Conservation (phyloP, 352 stramenopile genomes). For the Achlya hypogyna region DNA sequence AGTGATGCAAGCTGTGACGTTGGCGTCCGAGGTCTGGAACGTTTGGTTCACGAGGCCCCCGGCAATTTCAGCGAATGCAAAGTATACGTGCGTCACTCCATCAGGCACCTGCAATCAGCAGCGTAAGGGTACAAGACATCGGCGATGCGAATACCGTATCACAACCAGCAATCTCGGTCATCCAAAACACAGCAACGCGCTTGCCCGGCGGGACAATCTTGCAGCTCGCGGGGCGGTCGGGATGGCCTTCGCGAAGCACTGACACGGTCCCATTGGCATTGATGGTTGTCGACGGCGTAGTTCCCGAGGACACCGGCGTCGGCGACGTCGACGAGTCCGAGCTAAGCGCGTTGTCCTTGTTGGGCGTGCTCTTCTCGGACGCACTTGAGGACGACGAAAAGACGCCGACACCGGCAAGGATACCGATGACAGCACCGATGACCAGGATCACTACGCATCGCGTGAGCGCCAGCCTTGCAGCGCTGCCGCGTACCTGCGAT, state of each 20-base stretch:
- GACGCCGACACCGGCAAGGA: neutral
- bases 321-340: neutral
- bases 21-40: slow-evolving; percentile 50
- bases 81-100: slow-evolving; percentile 66
- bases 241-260: neutral
- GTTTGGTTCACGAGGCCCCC: slow-evolving; percentile 37
- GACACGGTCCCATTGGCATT: neutral
- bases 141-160: slow-evolving; percentile 33
- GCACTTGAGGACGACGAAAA: slow-evolving; percentile 23
- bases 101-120: slow-evolving; percentile 24
- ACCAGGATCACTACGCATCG: neutral
- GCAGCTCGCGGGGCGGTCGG: neutral
- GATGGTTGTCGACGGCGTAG: neutral
- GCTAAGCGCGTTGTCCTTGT: neutral
- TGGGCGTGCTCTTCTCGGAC: slow-evolving; percentile 16
- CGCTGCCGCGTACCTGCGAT: neutral
- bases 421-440: neutral
- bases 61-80: slow-evolving; percentile 60
- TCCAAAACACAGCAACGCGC: slow-evolving; percentile 68
- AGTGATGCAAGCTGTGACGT: slow-evolving; percentile 47
- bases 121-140: neutral
- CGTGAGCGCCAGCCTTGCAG: neutral
- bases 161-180: slow-evolving; percentile 59
- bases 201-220: slow-evolving; percentile 28
- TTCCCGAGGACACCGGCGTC: neutral